Base-by-base conservation (phyloP, 2,329 filamentous ascomycete genomes). In the Drechmeria coniospora region DNA sequence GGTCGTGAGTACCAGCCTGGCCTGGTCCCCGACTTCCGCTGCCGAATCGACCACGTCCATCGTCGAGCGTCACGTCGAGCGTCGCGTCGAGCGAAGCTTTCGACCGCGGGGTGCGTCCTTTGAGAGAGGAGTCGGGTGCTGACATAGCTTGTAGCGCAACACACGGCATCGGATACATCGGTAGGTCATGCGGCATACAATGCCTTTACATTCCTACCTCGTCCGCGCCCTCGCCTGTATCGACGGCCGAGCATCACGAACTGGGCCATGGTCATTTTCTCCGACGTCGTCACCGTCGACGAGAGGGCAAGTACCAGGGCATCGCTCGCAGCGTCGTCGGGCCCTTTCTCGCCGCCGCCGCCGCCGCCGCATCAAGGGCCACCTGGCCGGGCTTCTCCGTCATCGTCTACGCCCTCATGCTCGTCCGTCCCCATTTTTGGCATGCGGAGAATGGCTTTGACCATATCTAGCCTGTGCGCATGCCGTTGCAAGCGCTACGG, bases 191-290 rank as follows among this genome's bases (percentile, higher is more conserved):
- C n/a, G n/a, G n/a, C n/a, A n/a, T n/a, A n/a, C n/a, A n/a, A n/a
- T n/a, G n/a, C n/a, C n/a, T n/a, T n/a, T n/a, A n/a, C n/a, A n/a
- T n/a, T 60, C 78, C 15, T 76, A 74, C 46, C 54, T 65, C 13
- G 75, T 74, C 41, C 59, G 73, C 20, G 72, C 57, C 4, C 39
- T 74, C 13, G 63, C 70, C 8, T 72, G 73, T 29, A 53, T 77
- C n/a, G 71, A 67, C 8, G 65, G 63, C 23, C 73, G 72, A 73
- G 73, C 8, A 63, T 77, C 26, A 62, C 57, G 16, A 68, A 64
- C 14, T 45, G 74, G 25, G 54, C 61, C 4, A 72, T 72, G 63
- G 73, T 75, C 38, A 71, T 74, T 28, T 61, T 74, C 2, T 66
- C 59, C 6, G 70, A 75, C 41, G 51, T 74, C 6, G 66, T 72